Percentiles rank a stretch among this genome's conserved stretches.
phyloP scores from a whole-genome alignment of 164 flowering plant genomes.

The Cinnamomum chago region DNA sequence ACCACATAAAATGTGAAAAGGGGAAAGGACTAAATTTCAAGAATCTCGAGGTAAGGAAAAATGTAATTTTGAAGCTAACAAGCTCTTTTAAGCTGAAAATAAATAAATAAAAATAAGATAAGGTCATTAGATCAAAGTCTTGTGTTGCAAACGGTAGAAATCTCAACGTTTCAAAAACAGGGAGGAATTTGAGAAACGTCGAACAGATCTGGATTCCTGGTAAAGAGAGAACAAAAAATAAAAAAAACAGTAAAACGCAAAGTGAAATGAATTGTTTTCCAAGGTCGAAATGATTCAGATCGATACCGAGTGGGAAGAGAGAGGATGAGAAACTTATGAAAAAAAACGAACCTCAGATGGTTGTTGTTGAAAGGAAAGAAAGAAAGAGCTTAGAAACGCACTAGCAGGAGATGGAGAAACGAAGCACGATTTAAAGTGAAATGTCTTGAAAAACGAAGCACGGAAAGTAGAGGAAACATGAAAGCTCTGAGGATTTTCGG shows the following conservation, averaged over 20 bases:
- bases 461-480: constrained; percentile 1
- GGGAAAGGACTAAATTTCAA: too few relatives aligned
- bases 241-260: neutral
- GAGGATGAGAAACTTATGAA: neutral
- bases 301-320: neutral
- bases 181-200: too few relatives aligned
- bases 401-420: neutral
- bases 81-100: too few relatives aligned
- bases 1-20: too few relatives aligned
- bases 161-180: too few relatives aligned
- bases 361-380: neutral
- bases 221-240: neutral
- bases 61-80: too few relatives aligned
- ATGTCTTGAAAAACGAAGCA: constrained; percentile 3
- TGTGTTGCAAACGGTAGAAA: too few relatives aligned
- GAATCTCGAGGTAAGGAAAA: too few relatives aligned
- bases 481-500: constrained; percentile 11
- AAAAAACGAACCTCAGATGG: constrained; percentile 2
- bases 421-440: neutral
- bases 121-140: too few relatives aligned
- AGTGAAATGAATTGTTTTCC: too few relatives aligned
- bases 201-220: neutral
- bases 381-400: neutral
- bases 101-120: too few relatives aligned
- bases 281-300: too few relatives aligned